phyloP scores from a whole-genome alignment of 345 rosid genomes.

The Boechera divaricarpa region DNA sequence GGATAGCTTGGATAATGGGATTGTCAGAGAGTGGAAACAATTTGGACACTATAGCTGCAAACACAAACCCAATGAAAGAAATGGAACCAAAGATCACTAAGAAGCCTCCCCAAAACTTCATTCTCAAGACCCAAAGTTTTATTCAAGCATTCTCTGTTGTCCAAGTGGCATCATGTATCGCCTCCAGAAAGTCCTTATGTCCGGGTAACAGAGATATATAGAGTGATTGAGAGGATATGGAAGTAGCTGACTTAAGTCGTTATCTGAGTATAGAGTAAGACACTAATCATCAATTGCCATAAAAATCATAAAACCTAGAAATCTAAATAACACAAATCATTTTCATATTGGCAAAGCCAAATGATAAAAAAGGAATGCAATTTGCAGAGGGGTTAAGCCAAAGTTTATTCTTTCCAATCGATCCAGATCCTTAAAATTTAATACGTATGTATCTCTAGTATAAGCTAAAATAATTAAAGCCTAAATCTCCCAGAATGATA shows the following conservation, averaged over 20 bases:
- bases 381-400: background rate
- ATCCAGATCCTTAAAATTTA: background rate
- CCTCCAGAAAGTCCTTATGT: background rate
- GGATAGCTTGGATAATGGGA: constrained; percentile 37
- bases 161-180: background rate
- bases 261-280: background rate
- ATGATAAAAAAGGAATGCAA: too few relatives aligned
- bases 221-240: constrained; percentile 8
- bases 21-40: constrained; percentile 32
- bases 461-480: background rate
- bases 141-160: background rate
- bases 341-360: background rate
- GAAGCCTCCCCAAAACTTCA: constrained; percentile 36
- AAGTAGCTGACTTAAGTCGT: background rate
- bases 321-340: background rate
- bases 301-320: background rate
- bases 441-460: background rate
- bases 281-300: background rate
- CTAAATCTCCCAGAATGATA: background rate
- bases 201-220: background rate
- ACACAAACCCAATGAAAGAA: constrained; percentile 33
- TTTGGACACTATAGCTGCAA: constrained; percentile 22
- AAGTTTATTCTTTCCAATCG: background rate
- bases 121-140: constrained; percentile 1
- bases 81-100: constrained; percentile 31